Evolutionary conservation across 75 land plant species (phyloP).

Genomic region (Pinus taeda): DNA sequence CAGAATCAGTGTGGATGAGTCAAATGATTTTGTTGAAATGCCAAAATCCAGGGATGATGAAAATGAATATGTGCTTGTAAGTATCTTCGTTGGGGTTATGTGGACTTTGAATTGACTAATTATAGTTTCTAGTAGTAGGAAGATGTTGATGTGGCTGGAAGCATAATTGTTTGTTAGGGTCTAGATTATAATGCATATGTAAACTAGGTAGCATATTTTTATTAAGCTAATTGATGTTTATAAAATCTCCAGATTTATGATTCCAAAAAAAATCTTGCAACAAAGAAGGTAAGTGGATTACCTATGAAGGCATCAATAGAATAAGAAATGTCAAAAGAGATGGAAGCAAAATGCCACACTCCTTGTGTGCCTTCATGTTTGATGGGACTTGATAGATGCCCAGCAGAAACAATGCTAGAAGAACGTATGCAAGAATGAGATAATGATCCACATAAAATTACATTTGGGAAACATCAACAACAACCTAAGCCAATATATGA

Average conservation of each 20-base stretch:
- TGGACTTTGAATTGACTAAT: neutral
- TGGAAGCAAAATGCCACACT: slow-evolving; percentile 34
- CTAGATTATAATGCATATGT: neutral
- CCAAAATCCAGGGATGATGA: neutral
- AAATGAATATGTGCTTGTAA: neutral
- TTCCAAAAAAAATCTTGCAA: neutral
- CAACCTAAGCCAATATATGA: slow-evolving; percentile 2
- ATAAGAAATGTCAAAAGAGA: slow-evolving; percentile 45
- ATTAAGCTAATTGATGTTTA: neutral
- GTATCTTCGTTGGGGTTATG: neutral
- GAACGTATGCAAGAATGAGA: slow-evolving; percentile 20
- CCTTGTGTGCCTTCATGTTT: slow-evolving; percentile 81
- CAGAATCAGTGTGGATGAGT: slow-evolving; percentile 34
- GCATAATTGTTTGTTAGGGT: neutral
- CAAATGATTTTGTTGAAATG: neutral
- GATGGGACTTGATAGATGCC: slow-evolving; percentile 85
- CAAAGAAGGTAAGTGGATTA: slow-evolving; percentile 19
- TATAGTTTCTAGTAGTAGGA: neutral
- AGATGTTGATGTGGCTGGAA: neutral
- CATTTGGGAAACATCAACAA: slow-evolving; percentile 2
- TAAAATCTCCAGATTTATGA: neutral
- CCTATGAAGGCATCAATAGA: slow-evolving; percentile 42
- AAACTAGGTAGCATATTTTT: neutral
- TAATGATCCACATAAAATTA: slow-evolving; percentile 1
- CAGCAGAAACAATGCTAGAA: slow-evolving; percentile 22